These are phyloP conservation scores for Dioscorea alata DNA, from an alignment of 106 monocot genomes.

Conservation along the genomic window DNA sequence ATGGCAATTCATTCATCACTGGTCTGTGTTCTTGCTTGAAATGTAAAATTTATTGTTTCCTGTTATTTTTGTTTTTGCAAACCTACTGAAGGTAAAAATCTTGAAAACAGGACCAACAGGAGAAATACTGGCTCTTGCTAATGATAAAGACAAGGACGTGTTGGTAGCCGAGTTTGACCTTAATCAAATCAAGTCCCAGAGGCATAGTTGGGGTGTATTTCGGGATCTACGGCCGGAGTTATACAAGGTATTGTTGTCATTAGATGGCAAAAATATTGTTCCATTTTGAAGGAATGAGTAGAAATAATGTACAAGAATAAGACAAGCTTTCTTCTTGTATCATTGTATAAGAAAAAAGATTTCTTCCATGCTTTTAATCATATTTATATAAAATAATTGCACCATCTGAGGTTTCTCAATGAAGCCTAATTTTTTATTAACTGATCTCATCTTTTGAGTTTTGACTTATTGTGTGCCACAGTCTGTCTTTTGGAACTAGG, in stretches of 20 bases:
- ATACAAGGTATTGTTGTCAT: slow-evolving; percentile 65
- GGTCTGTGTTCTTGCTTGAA: slow-evolving; percentile 9
- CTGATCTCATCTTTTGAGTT: background rate
- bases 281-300: background rate
- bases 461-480: no score
- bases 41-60: background rate
- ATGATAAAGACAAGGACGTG: slow-evolving; percentile 79
- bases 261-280: slow-evolving; percentile 34
- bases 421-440: background rate
- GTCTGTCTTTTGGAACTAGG: no score
- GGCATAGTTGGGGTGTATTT: slow-evolving; percentile 85
- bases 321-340: background rate
- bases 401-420: background rate
- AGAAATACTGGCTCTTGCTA: slow-evolving; percentile 70
- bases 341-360: background rate
- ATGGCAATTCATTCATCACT: slow-evolving; percentile 93
- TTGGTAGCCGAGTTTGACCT: slow-evolving; percentile 74
- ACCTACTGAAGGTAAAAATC: background rate
- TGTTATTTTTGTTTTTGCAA: background rate
- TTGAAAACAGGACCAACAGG: slow-evolving; percentile 70
- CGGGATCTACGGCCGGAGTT: slow-evolving; percentile 83
- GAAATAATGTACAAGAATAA: background rate
- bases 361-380: background rate
- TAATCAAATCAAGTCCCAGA: slow-evolving; percentile 60
- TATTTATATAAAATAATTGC: background rate